These are phyloP conservation scores for Yamadazyma triangularis DNA, from an alignment of 1,139 yeast species.

Conservation along the genomic window DNA sequence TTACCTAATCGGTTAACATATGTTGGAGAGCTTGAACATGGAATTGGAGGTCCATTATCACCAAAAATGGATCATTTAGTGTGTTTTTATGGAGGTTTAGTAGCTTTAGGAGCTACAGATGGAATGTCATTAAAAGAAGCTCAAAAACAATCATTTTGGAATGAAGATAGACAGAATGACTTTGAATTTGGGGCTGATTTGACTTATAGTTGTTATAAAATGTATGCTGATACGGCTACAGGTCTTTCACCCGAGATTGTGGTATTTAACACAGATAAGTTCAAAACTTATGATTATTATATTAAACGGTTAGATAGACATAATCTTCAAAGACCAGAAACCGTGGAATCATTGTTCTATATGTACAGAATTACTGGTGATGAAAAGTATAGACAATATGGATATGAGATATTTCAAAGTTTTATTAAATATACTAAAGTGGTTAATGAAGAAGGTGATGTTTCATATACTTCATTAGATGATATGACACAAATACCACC, in stretches of 20 bases:
- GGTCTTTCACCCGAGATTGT: slow-evolving; percentile 90
- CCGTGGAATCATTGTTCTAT: slow-evolving; percentile 83
- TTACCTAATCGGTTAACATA: slow-evolving; percentile 60
- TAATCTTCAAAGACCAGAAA: slow-evolving; percentile 89
- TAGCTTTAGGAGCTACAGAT: slow-evolving; percentile 82
- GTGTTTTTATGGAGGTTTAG: slow-evolving; percentile 86
- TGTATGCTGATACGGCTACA: slow-evolving; percentile 64
- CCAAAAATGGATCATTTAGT: slow-evolving; percentile 92
- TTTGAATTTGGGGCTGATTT: slow-evolving; percentile 69
- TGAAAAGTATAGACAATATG: slow-evolving; percentile 82
- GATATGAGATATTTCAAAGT: slow-evolving; percentile 76
- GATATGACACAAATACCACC: slow-evolving; percentile 65
- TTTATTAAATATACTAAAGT: slow-evolving; percentile 57
- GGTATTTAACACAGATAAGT: slow-evolving; percentile 54
- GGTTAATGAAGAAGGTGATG: slow-evolving; percentile 49
- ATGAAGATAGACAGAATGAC: slow-evolving; percentile 40
- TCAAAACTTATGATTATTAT: slow-evolving; percentile 46
- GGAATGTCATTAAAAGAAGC: slow-evolving; percentile 55
- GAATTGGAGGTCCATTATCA: slow-evolving; percentile 56
- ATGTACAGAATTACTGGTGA: slow-evolving; percentile 80
- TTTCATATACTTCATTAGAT: slow-evolving; percentile 61
- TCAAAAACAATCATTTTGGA: slow-evolving; percentile 31
- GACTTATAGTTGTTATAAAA: slow-evolving; percentile 76
- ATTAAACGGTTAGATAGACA: slow-evolving; percentile 74
- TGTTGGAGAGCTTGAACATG: slow-evolving; percentile 75